Evolutionary conservation across 2,329 filamentous ascomycete genomes (phyloP).

Genomic region (Curvularia lunata): DNA sequence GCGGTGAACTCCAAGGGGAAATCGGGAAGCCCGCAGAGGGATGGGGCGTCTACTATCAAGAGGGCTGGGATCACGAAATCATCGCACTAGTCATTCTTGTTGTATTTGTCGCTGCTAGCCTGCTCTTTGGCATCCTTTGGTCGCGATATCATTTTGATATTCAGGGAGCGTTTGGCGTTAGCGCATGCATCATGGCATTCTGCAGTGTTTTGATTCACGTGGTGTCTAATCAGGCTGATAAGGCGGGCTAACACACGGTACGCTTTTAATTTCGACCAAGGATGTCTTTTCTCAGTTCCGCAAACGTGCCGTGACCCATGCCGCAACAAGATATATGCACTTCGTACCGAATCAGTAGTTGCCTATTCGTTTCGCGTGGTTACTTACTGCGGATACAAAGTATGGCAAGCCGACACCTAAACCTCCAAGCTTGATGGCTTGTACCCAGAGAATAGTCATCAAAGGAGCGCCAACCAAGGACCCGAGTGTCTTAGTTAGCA

Average conservation of each 20-base stretch:
- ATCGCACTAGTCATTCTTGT: slow-evolving; percentile 21
- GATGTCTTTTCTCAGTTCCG: not conserved
- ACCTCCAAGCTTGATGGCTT: slow-evolving; percentile 45
- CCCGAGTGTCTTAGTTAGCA: slow-evolving; percentile 46
- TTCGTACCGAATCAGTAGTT: slow-evolving; percentile 4
- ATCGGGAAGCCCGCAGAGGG: slow-evolving; percentile 32
- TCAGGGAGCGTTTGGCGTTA: slow-evolving; percentile 33
- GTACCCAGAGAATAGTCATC: slow-evolving; percentile 47
- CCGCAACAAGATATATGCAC: slow-evolving; percentile 21
- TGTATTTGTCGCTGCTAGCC: slow-evolving; percentile 23
- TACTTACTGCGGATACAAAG: slow-evolving; percentile 44
- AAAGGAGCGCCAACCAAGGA: slow-evolving; percentile 46
- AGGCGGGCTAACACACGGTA: not conserved
- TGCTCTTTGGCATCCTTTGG: slow-evolving; percentile 34
- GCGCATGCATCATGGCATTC: slow-evolving; percentile 18
- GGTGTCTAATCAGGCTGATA: slow-evolving; percentile 1
- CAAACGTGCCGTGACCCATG: slow-evolving; percentile 14
- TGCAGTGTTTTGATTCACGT: slow-evolving; percentile 17
- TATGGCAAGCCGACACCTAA: slow-evolving; percentile 44
- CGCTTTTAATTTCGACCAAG: not conserved
- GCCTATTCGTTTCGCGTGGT: not conserved
- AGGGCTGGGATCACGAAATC: slow-evolving; percentile 28
- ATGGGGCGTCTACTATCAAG: slow-evolving; percentile 37
- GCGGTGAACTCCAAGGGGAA: slow-evolving; percentile 25
- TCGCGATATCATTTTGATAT: slow-evolving; percentile 29